Evolutionary conservation across 225 moss, liverwort and hornwort genomes (phyloP).

Genomic region (Ulota crispa): DNA sequence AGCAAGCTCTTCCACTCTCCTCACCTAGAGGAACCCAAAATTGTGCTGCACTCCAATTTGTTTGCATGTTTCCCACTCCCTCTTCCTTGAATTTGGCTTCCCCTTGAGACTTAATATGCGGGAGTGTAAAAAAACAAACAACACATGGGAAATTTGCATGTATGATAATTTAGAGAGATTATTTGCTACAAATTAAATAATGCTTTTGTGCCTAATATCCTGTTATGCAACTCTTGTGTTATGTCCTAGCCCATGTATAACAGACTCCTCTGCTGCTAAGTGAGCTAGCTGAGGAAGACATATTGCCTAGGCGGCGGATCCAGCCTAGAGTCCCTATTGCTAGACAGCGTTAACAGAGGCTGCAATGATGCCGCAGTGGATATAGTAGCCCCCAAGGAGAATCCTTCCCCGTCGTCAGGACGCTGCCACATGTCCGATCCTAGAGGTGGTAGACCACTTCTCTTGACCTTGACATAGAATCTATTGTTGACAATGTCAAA

Average conservation of each 20-base stretch:
- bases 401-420: background rate
- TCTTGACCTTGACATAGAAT: slow-evolving; percentile 44
- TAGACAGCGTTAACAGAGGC: slow-evolving; percentile 23
- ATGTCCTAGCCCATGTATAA: no score
- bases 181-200: no score
- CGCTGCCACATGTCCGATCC: background rate
- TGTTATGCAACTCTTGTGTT: no score
- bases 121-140: no score
- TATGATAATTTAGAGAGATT: no score
- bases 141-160: no score
- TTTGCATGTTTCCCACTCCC: background rate
- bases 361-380: slow-evolving; percentile 19
- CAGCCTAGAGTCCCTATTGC: slow-evolving; percentile 6
- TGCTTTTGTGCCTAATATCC: no score
- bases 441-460: background rate
- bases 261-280: background rate
- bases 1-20: background rate
- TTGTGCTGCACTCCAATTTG: background rate
- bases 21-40: background rate
- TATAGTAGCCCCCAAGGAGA: background rate
- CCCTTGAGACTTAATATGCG: no score
- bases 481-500: slow-evolving; percentile 60
- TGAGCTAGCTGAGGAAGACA: slow-evolving; percentile 1
- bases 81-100: background rate
- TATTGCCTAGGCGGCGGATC: slow-evolving; percentile 11